Evolutionary conservation across 2,329 filamentous ascomycete genomes (phyloP), one percentile per base, ranked within the genome.

Genomic region (Fusarium sp.): DNA sequence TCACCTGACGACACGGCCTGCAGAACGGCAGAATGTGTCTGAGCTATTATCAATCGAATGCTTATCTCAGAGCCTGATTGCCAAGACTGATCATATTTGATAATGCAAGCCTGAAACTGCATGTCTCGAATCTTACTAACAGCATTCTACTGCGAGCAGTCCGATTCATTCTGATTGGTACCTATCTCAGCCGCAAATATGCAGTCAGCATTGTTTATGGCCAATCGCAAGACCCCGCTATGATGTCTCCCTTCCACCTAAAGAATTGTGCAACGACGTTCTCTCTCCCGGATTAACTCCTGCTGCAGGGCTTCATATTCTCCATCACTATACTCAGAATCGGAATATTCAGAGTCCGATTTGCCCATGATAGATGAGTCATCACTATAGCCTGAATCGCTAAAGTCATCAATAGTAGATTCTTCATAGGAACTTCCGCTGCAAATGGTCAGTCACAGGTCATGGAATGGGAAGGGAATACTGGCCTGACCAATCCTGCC

Each of bases 291-390:
- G 23, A 52, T 38, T 16, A 52, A 27, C 19, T 52, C 49, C 14
- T n/a, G 33, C 23, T 52, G 49, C 19, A 52, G 23, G 10, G 49
- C 49, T 52, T 52, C 33, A 38, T 52, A 52, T 38, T 52, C 49
- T 10, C 49, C 49, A 6, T 52, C 49, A n/a, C 49, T 52, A 8
- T 38, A 52, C 19, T 38, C 49, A 27, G 49, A 52, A 10, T 52
- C 49, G 23, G 33, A 38, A 37, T 52, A 52, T 38, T 52, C 49
- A 10, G 49, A 52, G 14, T 52, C 49, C 7, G 49, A 52, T 4
- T 52, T 52, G 12, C 49, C 49, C 49, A 52, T n/a, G 23, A 52
- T 27, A 18, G 49, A 52, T 38, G 49, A 52, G 23, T 52, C 49
- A 52, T 37, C 49, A n/a, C 7, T 11, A 18, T 52, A 52, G 23